A percentile compares a stretch with the other conserved stretches of the same genome.
Conservation (phyloP, 2,329 filamentous ascomycete genomes). For the Talaromyces sp. region DNA sequence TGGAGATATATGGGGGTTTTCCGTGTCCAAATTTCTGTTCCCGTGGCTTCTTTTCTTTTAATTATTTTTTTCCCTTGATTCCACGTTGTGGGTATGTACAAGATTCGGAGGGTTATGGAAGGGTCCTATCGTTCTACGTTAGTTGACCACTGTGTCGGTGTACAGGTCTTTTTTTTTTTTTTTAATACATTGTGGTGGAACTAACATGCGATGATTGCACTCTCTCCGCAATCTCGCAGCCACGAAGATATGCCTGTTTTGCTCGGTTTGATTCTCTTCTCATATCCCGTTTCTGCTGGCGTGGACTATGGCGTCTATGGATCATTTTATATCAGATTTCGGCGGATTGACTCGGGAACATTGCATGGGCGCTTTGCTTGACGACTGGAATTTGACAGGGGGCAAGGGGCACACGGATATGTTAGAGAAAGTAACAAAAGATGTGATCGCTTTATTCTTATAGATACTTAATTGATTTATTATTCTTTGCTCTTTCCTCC, state of each 20-base stretch:
- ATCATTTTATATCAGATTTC: slow-evolving; percentile 1
- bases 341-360: slow-evolving; percentile 5
- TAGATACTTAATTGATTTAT: slow-evolving; percentile 10
- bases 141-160: slow-evolving; percentile 3
- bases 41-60: slow-evolving; percentile 5
- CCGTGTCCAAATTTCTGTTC: slow-evolving; percentile 17
- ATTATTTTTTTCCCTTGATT: slow-evolving; percentile 14
- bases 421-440: slow-evolving; percentile 8
- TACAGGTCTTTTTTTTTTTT: slow-evolving; percentile 6
- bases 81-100: slow-evolving; percentile 17
- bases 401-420: slow-evolving; percentile 8
- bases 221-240: slow-evolving; percentile 7
- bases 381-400: slow-evolving; percentile 5
- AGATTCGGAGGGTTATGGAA: slow-evolving; percentile 29
- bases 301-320: slow-evolving; percentile 13
- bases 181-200: slow-evolving; percentile 3
- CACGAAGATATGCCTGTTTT: slow-evolving; percentile 15
- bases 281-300: slow-evolving; percentile 12
- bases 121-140: slow-evolving; percentile 4
- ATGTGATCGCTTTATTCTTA: slow-evolving; percentile 11
- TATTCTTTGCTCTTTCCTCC: not conserved
- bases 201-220: slow-evolving; percentile 8
- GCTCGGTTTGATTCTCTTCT: slow-evolving; percentile 12
- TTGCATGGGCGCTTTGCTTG: slow-evolving; percentile 6
- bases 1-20: slow-evolving; percentile 25